These are phyloP conservation scores for Aurinia saxatilis DNA, from an alignment of 345 rosid species.

Conservation along the genomic window DNA sequence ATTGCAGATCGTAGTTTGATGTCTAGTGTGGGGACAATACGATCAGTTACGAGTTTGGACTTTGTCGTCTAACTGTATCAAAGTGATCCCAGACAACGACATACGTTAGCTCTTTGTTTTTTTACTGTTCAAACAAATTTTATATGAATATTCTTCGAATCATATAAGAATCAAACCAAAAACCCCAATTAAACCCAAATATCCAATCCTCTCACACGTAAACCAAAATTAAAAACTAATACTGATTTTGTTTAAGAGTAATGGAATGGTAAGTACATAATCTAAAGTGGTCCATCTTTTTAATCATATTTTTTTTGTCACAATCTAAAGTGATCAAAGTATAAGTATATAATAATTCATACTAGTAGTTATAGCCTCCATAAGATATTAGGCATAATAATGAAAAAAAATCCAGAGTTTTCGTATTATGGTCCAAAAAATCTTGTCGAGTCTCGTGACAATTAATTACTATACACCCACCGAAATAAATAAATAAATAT, in stretches of 20 bases:
- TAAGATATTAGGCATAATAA: neutral
- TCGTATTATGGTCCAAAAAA: conserved; percentile 1
- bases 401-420: no score
- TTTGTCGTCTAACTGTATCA: conserved; percentile 17
- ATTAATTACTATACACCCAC: conserved; percentile 14
- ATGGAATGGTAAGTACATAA: neutral
- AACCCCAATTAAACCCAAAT: no score
- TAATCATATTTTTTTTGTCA: neutral
- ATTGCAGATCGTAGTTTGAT: conserved; percentile 20
- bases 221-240: neutral
- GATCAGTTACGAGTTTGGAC: conserved; percentile 3
- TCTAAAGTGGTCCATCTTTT: neutral
- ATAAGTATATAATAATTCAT: conserved; percentile 4
- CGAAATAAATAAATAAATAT: conserved; percentile 25
- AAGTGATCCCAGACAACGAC: conserved; percentile 16
- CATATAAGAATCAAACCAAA: neutral
- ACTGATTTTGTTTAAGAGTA: neutral
- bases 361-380: neutral
- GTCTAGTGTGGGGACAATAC: conserved; percentile 19
- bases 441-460: conserved; percentile 29
- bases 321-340: neutral
- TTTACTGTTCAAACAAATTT: neutral
- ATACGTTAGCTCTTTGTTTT: conserved; percentile 4
- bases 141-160: neutral
- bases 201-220: neutral